Conservation (phyloP, 73 alveolate species). For the Tetrahymena malaccensis region DNA sequence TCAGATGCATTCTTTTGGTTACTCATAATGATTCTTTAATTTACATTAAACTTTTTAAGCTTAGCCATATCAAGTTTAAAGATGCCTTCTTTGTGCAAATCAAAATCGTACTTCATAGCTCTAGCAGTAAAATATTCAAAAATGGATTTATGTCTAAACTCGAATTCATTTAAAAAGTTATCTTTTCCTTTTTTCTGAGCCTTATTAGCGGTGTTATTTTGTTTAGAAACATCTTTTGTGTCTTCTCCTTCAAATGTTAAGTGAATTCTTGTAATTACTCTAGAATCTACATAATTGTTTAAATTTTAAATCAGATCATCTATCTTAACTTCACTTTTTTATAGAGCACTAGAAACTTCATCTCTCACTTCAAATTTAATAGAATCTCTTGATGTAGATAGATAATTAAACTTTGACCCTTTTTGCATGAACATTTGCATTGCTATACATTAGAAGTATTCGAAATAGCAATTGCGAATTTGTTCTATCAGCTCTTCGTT, state of each 20-base stretch:
- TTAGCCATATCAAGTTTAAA: background rate
- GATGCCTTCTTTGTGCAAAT: background rate
- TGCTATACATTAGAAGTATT: background rate
- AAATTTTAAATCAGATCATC: background rate
- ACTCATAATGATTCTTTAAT: background rate
- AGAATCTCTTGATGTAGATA: background rate
- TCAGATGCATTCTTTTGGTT: background rate
- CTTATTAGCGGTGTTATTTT: background rate
- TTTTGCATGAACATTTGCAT: background rate
- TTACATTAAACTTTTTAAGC: background rate
- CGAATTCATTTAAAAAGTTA: background rate
- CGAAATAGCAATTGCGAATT: background rate
- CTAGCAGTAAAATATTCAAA: background rate
- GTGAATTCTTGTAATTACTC: background rate
- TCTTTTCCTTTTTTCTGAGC: background rate
- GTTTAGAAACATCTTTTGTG: too few species aligned
- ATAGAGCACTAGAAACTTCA: background rate
- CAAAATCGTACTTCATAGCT: background rate
- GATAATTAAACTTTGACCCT: background rate
- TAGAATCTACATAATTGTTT: background rate
- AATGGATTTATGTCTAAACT: background rate
- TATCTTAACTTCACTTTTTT: background rate
- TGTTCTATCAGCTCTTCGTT: background rate
- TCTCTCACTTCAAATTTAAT: background rate
- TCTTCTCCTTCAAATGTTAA: background rate